phyloP scores from a whole-genome alignment of 164 flowering plant genomes.

The Sedum album region DNA sequence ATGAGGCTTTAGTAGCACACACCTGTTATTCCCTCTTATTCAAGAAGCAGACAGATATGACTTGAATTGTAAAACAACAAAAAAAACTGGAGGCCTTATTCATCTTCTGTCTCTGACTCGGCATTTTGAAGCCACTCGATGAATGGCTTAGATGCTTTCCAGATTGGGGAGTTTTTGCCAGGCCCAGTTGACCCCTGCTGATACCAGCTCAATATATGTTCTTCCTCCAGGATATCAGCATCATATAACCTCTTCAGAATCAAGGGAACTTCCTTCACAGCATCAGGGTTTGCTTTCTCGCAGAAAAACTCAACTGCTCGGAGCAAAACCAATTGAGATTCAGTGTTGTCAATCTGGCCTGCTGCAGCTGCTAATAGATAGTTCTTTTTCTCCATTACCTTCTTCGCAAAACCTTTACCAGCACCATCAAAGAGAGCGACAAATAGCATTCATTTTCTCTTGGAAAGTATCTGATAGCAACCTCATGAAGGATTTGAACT shows the following conservation, averaged over 20 bases:
- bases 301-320: conserved; percentile 45
- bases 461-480: conserved; percentile 23
- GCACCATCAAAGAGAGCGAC: conserved; percentile 53
- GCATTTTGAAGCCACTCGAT: conserved; percentile 77
- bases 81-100: conserved; percentile 9
- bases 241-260: conserved; percentile 59
- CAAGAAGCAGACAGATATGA: not conserved
- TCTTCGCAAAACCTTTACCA: conserved; percentile 54
- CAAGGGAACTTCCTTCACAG: conserved; percentile 52
- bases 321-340: conserved; percentile 36
- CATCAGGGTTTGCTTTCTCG: conserved; percentile 33
- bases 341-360: conserved; percentile 25
- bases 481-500: conserved; percentile 33
- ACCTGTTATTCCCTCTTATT: not conserved
- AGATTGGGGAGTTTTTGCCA: conserved; percentile 33
- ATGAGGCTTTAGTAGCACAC: too few relatives aligned
- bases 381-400: conserved; percentile 46
- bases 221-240: conserved; percentile 57
- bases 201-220: conserved; percentile 44
- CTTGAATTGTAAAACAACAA: not conserved
- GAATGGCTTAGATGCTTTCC: conserved; percentile 62
- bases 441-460: conserved; percentile 27
- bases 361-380: conserved; percentile 31
- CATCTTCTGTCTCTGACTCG: conserved; percentile 60
- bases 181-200: conserved; percentile 34